Base-by-base conservation (phyloP, 129 eudicot species). In the Arctium lappa region DNA sequence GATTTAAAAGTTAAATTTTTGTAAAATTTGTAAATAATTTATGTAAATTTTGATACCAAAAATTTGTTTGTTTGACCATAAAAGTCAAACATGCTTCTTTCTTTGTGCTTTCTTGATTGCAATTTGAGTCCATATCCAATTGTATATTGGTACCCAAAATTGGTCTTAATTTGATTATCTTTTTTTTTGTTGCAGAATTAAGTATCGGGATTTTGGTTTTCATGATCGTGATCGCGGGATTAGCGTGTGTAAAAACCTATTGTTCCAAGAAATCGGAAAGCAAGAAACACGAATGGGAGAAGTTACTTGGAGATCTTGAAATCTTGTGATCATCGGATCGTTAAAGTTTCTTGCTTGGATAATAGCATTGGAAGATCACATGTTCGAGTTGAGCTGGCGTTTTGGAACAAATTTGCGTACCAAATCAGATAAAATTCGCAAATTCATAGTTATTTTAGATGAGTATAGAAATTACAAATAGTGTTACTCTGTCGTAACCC, bases 231-330 rank as follows among this genome's bases (percentile, higher is more conserved):
- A 78, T 77, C 32, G 86, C 72, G 63, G 73, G 79, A 32, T 62
- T 87, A 65, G 69, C 32, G 8, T 62, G 80, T 82, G 77, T 77
- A 37, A 89, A 75, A 81, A 27, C 80, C 3, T 77, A 50, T 48
- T 83, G 13, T 70, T 77, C 18, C 82, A 79, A 85, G 82, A 63
- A 79, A 85, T 48, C 81, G 4, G 30, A 85, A 37, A 73, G 30
- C 36, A 50, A 72, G 39, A 86, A 79, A 76, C 71, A 60, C 15
- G 80, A 84, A 48, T 68, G 73, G 84, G 85, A 82, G 66, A 72
- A 50, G 70, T 71, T 86, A 27, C 68, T 86, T 50, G 86, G 83
- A 36, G 90, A 86, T 69, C 80, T 79, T 78, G 85, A 85, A 69
- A 63, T 42, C 10, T 79, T 84, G 79, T 84, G 80, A 84, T 42